Evolutionary conservation across 163 green algal species (phyloP).

Genomic region (Prototheca wickerhamii): DNA sequence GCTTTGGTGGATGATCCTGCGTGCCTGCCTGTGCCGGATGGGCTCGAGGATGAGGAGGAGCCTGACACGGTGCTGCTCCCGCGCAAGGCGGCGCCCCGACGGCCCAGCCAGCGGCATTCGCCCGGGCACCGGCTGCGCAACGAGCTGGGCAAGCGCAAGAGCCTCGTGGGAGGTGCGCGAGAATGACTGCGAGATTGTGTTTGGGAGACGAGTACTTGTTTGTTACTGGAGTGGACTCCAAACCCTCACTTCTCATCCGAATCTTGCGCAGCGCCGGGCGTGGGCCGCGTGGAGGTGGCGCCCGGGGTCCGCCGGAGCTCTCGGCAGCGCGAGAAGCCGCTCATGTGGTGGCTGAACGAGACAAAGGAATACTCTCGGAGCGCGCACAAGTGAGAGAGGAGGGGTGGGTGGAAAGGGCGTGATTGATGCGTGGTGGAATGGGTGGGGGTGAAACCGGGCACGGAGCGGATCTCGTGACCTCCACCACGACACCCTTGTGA

Average conservation of each 20-base stretch:
- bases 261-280: not conserved
- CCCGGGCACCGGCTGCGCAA: slow-evolving; percentile 20
- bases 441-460: too few relatives aligned
- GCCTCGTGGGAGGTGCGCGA: slow-evolving; percentile 8
- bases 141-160: slow-evolving; percentile 25
- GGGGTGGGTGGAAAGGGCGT: not conserved
- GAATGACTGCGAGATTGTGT: not conserved
- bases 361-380: slow-evolving; percentile 18
- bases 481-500: not conserved
- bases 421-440: not conserved
- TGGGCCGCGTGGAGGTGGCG: slow-evolving; percentile 20
- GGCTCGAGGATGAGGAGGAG: too few relatives aligned
- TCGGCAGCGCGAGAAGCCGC: slow-evolving; percentile 7
- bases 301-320: slow-evolving; percentile 21
- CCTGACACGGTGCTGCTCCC: too few relatives aligned
- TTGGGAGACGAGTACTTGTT: not conserved
- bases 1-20: not conserved
- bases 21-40: too few relatives aligned
- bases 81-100: not conserved
- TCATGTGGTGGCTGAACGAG: slow-evolving; percentile 35
- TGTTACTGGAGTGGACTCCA: too few relatives aligned
- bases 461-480: not conserved
- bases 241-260: not conserved
- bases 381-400: slow-evolving; percentile 15
- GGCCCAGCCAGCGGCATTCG: not conserved